A percentile compares a stretch with the other conserved stretches of the same genome.
phyloP scores from a whole-genome alignment of 139 green algal species.

The Chlorella sp. region DNA sequence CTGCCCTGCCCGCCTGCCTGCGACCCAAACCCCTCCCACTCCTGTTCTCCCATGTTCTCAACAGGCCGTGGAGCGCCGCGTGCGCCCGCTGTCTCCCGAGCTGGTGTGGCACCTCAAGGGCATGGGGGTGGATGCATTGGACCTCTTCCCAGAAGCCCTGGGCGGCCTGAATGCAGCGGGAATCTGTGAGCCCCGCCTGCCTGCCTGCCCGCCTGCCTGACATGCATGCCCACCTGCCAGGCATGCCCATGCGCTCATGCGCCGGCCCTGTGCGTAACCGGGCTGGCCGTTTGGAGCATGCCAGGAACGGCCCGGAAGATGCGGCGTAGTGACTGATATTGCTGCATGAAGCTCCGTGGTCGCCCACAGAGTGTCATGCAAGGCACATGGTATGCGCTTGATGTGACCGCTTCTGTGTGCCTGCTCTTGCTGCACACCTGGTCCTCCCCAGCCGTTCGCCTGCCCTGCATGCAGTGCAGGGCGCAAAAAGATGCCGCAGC shows the following conservation, averaged over 20 bases:
- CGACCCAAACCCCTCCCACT: no score
- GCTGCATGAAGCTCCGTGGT: no score
- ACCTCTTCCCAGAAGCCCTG: not conserved
- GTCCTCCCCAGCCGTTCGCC: no score
- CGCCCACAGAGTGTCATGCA: no score
- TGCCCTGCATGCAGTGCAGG: not conserved
- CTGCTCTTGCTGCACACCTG: not conserved
- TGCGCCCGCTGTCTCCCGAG: not conserved
- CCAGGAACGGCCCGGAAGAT: no score
- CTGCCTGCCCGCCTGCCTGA: not conserved
- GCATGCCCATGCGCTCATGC: no score
- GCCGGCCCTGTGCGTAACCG: not conserved
- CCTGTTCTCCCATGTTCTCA: no score
- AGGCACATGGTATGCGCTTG: no score
- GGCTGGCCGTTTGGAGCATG: no score
- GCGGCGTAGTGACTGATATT: no score
- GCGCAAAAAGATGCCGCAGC: no score
- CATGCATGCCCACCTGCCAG: not conserved
- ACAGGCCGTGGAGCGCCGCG: not conserved
- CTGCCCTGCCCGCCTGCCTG: not conserved
- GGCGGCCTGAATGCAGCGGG: not conserved
- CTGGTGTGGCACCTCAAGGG: slow-evolving; percentile 22
- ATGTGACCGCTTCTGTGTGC: no score
- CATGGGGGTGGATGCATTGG: slow-evolving; percentile 15
- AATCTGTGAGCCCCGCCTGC: not conserved